Evolutionary conservation across 116 monocot species (phyloP), one percentile per base, ranked within the genome.

Genomic region (Posidonia oceanica): DNA sequence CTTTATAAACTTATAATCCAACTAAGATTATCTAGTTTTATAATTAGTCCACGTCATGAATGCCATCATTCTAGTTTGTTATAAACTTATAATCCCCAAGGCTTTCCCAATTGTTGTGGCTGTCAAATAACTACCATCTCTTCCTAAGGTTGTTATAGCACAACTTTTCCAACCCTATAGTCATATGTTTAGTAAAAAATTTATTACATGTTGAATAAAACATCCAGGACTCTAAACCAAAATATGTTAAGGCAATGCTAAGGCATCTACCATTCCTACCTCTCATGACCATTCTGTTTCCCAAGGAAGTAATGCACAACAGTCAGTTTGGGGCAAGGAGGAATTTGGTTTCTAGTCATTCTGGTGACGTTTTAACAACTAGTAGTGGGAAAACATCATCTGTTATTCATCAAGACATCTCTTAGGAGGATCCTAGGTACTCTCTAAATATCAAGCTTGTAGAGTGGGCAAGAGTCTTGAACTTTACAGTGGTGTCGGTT

Each of bases 381-480:
- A 77, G 14, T 72, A 48, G 68, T 70, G 71, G 60, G 17, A 44
- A 72, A 68, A 63, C 70, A 48, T 62, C 71, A 66, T 39, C 52
- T 54, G 51, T 21, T 55, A 59, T 51, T 63, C 40, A 68, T 39
- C 53, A 38, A 54, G 67, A 75, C 38, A 39, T 68, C 22, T 54
- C 63, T 56, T 63, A 63, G 23, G 73, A 74, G 79, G 66, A 74
- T 70, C 39, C 58, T 69, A 54, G 22, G 17, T 61, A 23, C 39
- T 8, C 40, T 61, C 37, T 62, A n/a, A 79, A 69, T 53, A 67
- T 71, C 63, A 68, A 75, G 23, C 52, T 80, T 75, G 89, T 92
- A 64, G 89, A 92, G 29, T 97, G 97, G 97, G 97, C 92, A 18
- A 42, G 78, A 69, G 67, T 74, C 56, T 54, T 89, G 54, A 92